These are phyloP conservation scores for Helicostylum pulchrum DNA, from an alignment of 192 early-diverging fungal species.

Conservation along the genomic window DNA sequence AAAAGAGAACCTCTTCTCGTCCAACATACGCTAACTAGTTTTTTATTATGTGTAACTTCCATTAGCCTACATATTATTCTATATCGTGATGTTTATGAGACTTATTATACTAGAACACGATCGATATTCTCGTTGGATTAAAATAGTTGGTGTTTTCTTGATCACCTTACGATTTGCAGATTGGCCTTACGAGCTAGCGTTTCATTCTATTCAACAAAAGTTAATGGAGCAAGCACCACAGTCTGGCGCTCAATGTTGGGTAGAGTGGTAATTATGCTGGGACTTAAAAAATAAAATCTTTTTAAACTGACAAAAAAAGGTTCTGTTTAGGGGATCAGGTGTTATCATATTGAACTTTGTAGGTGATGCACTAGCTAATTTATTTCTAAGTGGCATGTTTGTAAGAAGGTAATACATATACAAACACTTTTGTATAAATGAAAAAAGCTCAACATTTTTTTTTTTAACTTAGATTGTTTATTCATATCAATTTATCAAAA, in stretches of 20 bases:
- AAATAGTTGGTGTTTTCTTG: slow-evolving; percentile 21
- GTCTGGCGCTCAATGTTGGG: slow-evolving; percentile 22
- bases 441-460: neutral
- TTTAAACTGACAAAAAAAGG: neutral
- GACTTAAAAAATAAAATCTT: neutral
- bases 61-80: slow-evolving; percentile 26
- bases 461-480: slow-evolving; percentile 23
- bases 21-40: neutral
- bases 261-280: slow-evolving; percentile 22
- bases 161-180: slow-evolving; percentile 30
- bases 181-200: slow-evolving; percentile 33
- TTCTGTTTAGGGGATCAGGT: slow-evolving; percentile 22
- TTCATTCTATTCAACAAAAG: slow-evolving; percentile 12
- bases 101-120: slow-evolving; percentile 25
- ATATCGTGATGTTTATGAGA: slow-evolving; percentile 31
- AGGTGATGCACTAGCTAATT: slow-evolving; percentile 31
- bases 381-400: slow-evolving; percentile 39
- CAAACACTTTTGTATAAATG: neutral
- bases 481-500: slow-evolving; percentile 20
- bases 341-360: slow-evolving; percentile 38
- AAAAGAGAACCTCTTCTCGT: neutral
- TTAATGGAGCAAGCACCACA: slow-evolving; percentile 1
- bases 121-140: slow-evolving; percentile 22
- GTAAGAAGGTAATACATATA: slow-evolving; percentile 26
- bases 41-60: neutral